Evolutionary conservation across 2,329 filamentous ascomycete species (phyloP).

Genomic region (Paracoccidioides brasiliensis): DNA sequence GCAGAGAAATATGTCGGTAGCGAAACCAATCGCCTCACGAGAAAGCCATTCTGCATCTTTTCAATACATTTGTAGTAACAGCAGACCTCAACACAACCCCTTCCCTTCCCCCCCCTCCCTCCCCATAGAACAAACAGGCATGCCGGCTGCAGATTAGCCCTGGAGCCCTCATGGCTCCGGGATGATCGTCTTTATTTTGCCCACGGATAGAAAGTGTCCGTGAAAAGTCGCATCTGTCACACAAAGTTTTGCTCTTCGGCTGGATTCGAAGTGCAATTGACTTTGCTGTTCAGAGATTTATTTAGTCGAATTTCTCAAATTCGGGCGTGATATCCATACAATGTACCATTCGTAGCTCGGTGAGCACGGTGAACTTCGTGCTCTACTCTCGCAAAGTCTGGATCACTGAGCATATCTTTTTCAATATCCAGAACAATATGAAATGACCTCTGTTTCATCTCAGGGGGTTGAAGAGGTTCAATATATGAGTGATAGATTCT

Average conservation of each 20-base stretch:
- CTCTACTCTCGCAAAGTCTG: conserved; percentile 3
- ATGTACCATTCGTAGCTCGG: conserved; percentile 2
- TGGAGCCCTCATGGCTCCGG: neutral
- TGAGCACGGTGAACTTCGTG: conserved; percentile 7
- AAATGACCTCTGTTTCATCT: conserved; percentile 6
- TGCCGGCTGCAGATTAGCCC: neutral
- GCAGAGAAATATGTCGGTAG: no score
- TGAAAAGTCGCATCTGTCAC: conserved; percentile 5
- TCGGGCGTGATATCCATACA: conserved; percentile 3
- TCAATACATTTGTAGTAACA: no score
- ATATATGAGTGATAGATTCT: conserved; percentile 7
- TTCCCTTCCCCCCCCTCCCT: no score
- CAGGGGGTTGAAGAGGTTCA: conserved; percentile 4
- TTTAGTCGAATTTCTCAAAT: neutral
- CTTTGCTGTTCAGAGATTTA: conserved; percentile 3
- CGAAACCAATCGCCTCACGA: no score
- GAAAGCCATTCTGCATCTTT: no score
- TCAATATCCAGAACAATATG: conserved; percentile 7
- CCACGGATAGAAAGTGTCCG: conserved; percentile 4
- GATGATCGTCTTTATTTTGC: conserved; percentile 2
- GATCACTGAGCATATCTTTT: conserved; percentile 5
- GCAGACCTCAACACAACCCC: no score
- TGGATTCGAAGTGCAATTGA: conserved; percentile 2
- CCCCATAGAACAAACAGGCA: neutral
- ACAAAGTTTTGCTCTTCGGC: conserved; percentile 7